These are phyloP conservation scores for Mucor ambiguus DNA, from an alignment of 371 early-diverging fungal genomes.

Conservation along the genomic window DNA sequence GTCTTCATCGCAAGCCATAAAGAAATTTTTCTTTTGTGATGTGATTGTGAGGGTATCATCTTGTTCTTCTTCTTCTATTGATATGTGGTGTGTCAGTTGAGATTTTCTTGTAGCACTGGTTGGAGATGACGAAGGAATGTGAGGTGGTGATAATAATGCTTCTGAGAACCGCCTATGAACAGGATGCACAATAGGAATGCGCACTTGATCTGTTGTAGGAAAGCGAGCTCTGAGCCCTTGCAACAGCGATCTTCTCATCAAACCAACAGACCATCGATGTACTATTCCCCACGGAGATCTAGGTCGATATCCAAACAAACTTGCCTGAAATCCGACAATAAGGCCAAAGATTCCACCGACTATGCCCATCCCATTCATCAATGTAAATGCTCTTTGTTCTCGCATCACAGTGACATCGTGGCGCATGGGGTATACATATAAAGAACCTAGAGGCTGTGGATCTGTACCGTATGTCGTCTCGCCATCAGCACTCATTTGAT, in stretches of 20 bases:
- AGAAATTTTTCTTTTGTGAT: background rate
- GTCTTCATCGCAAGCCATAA: background rate
- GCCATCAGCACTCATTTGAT: slow-evolving; percentile 17
- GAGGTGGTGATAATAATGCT: background rate
- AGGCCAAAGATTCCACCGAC: slow-evolving; percentile 42
- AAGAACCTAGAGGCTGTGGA: slow-evolving; percentile 16
- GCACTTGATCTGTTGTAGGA: slow-evolving; percentile 20
- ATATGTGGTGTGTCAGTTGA: background rate
- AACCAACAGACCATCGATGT: slow-evolving; percentile 35
- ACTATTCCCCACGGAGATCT: slow-evolving; percentile 39
- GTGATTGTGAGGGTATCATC: background rate
- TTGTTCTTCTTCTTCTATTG: background rate
- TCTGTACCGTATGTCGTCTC: background rate
- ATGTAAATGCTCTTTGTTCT: slow-evolving; percentile 37
- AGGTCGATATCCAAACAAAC: slow-evolving; percentile 39
- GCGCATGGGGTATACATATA: slow-evolving; percentile 26
- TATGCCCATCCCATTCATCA: slow-evolving; percentile 38
- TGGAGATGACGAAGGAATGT: background rate
- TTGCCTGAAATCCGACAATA: slow-evolving; percentile 26
- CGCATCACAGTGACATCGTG: slow-evolving; percentile 16
- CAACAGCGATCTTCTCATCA: slow-evolving; percentile 26
- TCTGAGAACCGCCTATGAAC: slow-evolving; percentile 27
- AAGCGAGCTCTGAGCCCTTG: slow-evolving; percentile 26
- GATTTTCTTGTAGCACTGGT: background rate
- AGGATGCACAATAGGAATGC: slow-evolving; percentile 37